Evolutionary conservation across 2,329 filamentous ascomycete species (phyloP), one percentile per base, ranked within the genome.

Genomic region (Penicillium sp.): DNA sequence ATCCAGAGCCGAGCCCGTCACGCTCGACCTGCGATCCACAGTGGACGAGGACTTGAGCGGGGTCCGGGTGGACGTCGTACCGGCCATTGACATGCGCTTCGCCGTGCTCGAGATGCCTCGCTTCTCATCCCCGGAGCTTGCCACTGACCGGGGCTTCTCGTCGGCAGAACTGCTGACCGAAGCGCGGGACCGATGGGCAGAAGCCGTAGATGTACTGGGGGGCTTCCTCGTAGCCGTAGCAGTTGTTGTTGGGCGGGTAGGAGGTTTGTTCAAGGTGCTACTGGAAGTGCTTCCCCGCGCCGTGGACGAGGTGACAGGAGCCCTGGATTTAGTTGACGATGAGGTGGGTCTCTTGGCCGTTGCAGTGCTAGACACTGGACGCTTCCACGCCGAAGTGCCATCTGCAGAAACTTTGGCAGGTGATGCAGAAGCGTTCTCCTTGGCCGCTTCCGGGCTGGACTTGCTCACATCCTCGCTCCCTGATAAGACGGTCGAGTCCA

Each of bases 51-150:
- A 41, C 45, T 58, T 65, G 16, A 54, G 37, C 4, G 65, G 57
- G 6, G 64, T 49, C 11, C 64, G 55, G 11, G 60, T 58, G 28
- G 60, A 54, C 1, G 64, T 45, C 9, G 59, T 63, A 3, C 66
- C 59, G 6, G 58, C 64, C 37, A 71, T 54, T 4, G 68, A 71
- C 59, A 67, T 65, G 30, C 67, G 60, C 54, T 71, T 71, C 27
- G 66, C 65, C 6, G 60, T 57, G 15, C 62, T 55, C 8, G 65
- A 63, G 35, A 70, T 66, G 4, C 64, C 65, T 35, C 57, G 62
- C 43, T 59, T 65, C 44, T 70, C 68, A 41, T 70, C 68, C 11
- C 66, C 64, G 2, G 67, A 70, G 42, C 66, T 70, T 9, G 61
- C 57, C 25, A 68, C 54, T 6, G 60, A 65, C 22, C 58, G 61